phyloP scores from a whole-genome alignment of 179 eudicot genomes.

The Silene noctiflora region DNA sequence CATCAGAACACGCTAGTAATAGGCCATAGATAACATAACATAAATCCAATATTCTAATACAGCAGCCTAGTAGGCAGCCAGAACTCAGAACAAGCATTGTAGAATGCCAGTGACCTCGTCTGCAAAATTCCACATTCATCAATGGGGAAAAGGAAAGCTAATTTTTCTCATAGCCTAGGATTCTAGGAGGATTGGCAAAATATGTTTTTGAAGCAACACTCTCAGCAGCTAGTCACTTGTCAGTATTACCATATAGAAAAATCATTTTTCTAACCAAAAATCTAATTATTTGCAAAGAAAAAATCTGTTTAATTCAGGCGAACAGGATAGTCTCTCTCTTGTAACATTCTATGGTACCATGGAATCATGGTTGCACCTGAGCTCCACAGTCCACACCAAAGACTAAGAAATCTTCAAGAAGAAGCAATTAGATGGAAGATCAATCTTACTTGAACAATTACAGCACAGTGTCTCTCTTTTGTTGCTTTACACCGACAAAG shows the following conservation, averaged over 20 bases:
- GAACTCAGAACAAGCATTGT: not conserved
- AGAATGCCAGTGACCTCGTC: not conserved
- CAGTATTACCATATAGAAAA: no score
- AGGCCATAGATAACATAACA: not conserved
- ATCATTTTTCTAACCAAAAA: not conserved
- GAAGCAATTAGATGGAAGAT: slow-evolving; percentile 3
- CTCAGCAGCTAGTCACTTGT: not conserved
- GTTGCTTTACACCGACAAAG: slow-evolving; percentile 37
- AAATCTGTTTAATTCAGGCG: not conserved
- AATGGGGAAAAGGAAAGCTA: not conserved
- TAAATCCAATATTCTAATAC: not conserved
- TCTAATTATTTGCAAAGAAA: not conserved
- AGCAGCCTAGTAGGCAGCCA: not conserved
- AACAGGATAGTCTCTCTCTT: not conserved
- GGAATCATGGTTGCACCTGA: not conserved
- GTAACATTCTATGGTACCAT: not conserved
- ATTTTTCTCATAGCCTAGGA: not conserved
- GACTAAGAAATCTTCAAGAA: not conserved
- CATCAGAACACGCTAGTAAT: not conserved
- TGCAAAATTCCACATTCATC: not conserved
- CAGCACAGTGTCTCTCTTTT: slow-evolving; percentile 36
- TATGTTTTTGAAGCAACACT: not conserved
- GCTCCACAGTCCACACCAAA: not conserved
- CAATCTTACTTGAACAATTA: slow-evolving; percentile 58
- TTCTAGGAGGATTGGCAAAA: not conserved